These are phyloP conservation scores for Pseudocercospora eumusae DNA, from an alignment of 2,329 filamentous ascomycete species.

Conservation along the genomic window DNA sequence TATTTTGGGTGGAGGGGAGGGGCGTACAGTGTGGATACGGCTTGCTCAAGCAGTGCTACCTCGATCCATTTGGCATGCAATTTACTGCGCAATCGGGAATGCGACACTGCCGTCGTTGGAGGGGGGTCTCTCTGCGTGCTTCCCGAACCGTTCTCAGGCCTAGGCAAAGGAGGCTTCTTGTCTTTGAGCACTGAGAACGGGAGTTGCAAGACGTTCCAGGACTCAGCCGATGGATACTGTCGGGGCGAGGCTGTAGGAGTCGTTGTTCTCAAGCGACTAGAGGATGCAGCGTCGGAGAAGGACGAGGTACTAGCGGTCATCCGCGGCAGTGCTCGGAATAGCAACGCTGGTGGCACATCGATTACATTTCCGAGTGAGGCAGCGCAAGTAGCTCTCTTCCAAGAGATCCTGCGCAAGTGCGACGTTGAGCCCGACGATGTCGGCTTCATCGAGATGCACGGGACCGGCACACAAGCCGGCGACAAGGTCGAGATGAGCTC, in stretches of 20 bases:
- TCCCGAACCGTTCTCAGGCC: slow-evolving; percentile 14
- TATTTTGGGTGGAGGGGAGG: slow-evolving; percentile 19
- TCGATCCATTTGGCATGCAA: slow-evolving; percentile 22
- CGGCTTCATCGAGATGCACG: slow-evolving; percentile 15
- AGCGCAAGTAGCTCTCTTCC: background rate
- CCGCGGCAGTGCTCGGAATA: no score
- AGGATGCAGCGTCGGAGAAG: no score
- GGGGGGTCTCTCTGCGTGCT: slow-evolving; percentile 14
- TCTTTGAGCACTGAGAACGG: background rate
- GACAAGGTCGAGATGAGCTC: slow-evolving; percentile 26
- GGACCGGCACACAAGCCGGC: slow-evolving; percentile 28
- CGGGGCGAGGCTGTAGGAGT: slow-evolving; percentile 31
- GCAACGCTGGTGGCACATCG: no score
- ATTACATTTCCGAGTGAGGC: no score
- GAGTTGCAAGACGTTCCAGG: slow-evolving; percentile 1
- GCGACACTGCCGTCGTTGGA: slow-evolving; percentile 27
- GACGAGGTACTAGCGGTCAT: no score
- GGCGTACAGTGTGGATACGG: background rate
- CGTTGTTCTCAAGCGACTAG: slow-evolving; percentile 36
- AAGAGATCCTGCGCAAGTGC: background rate
- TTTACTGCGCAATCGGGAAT: slow-evolving; percentile 24
- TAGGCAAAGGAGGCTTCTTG: slow-evolving; percentile 24
- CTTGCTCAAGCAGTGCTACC: background rate
- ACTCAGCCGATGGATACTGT: slow-evolving; percentile 36
- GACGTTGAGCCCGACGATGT: background rate